Base-by-base conservation (phyloP, 176 grass and related monocot genomes). In the Lolium perenne region DNA sequence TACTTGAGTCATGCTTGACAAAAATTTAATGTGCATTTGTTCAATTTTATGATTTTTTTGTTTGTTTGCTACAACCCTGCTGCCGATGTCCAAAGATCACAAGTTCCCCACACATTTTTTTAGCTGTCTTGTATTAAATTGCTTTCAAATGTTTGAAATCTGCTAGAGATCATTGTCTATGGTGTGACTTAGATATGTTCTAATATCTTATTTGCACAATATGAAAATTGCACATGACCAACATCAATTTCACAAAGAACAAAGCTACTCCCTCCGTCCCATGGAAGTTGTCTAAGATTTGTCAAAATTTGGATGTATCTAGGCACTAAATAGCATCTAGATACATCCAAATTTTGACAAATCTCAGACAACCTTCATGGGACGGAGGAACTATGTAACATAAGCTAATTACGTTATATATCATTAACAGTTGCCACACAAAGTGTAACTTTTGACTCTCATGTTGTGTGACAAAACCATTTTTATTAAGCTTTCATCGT, bases 1-100 rank as follows among this genome's bases (percentile, higher is more conserved):
- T 85, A 63, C 43, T 53, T 72, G 29, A 25, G 13, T 59, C 40
- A 1, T 88, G 61, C 18, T 83, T 83, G 50, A 77, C 38, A 83
- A 45, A 14, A 65, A 83, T 3, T 69, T 76, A 63, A 32, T 76
- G 49, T 7, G 26, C 47, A 64, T 82, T 76, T 76, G 8, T 76
- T 68, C 80, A 59, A 59, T 15, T 88, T 46, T 50, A 50, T 59
- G 38, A 43, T 43, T 51, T 69, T 53, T 35, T 35, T n/a, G n/a
- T n/a, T 48, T 13, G 54, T 69, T 47, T 78, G 18, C 20, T 54
- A 26, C 1, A 79, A 41, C 51, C 26, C 9, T 16, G 4, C 67
- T 29, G 4, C 67, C 14, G 40, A 45, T 88, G 41, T 69, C 5
- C 5, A 87, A 29, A 68, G 10, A 53, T 73, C 64, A 15, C 22